Conservation (phyloP, 2,329 filamentous ascomycete species). For the Pezizomycotina sp. region DNA sequence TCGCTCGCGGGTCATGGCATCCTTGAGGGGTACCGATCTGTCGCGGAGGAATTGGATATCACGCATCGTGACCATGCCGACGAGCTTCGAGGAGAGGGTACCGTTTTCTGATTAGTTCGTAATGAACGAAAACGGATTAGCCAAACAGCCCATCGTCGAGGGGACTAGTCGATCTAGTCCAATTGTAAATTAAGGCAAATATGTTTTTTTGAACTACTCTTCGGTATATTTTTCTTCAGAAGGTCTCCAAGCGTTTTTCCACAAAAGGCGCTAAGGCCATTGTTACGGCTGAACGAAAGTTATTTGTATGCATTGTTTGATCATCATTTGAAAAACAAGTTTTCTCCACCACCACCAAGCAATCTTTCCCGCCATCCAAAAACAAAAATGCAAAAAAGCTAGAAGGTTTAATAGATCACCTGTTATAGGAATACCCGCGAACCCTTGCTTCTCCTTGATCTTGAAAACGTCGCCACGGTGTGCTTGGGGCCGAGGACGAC, state of each 20-base stretch:
- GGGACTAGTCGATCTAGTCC: neutral
- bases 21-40: slow-evolving; percentile 52
- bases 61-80: slow-evolving; percentile 94
- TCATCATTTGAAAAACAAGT: slow-evolving; percentile 52
- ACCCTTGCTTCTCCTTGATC: slow-evolving; percentile 95
- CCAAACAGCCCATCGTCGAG: too few species aligned
- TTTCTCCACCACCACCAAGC: too few species aligned
- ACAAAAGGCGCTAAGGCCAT: slow-evolving; percentile 74
- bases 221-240: slow-evolving; percentile 11
- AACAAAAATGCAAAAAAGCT: slow-evolving; percentile 21
- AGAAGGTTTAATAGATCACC: slow-evolving; percentile 45
- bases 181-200: slow-evolving; percentile 9
- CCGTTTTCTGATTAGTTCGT: slow-evolving; percentile 65
- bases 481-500: slow-evolving; percentile 76
- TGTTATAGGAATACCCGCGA: slow-evolving; percentile 95
- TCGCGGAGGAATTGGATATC: slow-evolving; percentile 94
- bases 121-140: too few species aligned
- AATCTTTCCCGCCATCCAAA: neutral
- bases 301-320: slow-evolving; percentile 59
- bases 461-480: slow-evolving; percentile 83
- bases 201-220: slow-evolving; percentile 27
- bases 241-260: slow-evolving; percentile 39
- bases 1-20: slow-evolving; percentile 72
- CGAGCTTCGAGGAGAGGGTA: slow-evolving; percentile 81
- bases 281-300: slow-evolving; percentile 99